Evolutionary conservation across 2,329 filamentous ascomycete species (phyloP).

Genomic region (Aspergillus latus): DNA sequence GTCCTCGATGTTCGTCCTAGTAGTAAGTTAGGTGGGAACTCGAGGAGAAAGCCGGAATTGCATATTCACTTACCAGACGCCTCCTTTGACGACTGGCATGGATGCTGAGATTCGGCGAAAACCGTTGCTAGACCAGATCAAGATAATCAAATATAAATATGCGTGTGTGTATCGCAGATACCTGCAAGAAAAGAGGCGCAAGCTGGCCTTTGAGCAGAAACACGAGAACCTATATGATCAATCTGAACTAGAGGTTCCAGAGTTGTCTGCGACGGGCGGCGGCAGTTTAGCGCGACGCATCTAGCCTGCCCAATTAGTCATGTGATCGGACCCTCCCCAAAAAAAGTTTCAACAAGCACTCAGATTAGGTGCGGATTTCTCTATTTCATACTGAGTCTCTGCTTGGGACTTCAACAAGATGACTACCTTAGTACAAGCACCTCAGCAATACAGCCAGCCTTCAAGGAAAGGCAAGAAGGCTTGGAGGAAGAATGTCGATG

Average conservation of each 20-base stretch:
- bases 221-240: slow-evolving; percentile 1
- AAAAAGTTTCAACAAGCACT: slow-evolving; percentile 24
- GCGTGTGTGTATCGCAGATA: neutral
- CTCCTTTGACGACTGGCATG: slow-evolving; percentile 67
- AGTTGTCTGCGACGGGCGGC: slow-evolving; percentile 21
- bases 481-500: slow-evolving; percentile 97
- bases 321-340: slow-evolving; percentile 30
- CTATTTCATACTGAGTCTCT: slow-evolving; percentile 18
- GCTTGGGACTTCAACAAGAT: slow-evolving; percentile 24
- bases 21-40: slow-evolving; percentile 20
- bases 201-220: slow-evolving; percentile 16
- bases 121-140: neutral
- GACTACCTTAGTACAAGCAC: slow-evolving; percentile 53
- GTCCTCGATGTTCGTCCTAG: slow-evolving; percentile 71
- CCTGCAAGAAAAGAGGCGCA: slow-evolving; percentile 18
- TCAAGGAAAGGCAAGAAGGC: slow-evolving; percentile 98
- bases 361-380: neutral
- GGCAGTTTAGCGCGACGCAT: slow-evolving; percentile 30
- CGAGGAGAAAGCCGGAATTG: neutral
- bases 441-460: slow-evolving; percentile 79
- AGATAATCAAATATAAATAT: neutral
- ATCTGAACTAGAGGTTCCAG: neutral
- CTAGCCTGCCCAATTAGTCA: slow-evolving; percentile 20
- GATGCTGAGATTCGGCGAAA: slow-evolving; percentile 24
- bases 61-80: slow-evolving; percentile 53